A percentile compares a stretch with the other conserved stretches of the same genome.
Conservation (phyloP, 1,139 yeast genomes). For the Blastobotrys illinoisensis region DNA sequence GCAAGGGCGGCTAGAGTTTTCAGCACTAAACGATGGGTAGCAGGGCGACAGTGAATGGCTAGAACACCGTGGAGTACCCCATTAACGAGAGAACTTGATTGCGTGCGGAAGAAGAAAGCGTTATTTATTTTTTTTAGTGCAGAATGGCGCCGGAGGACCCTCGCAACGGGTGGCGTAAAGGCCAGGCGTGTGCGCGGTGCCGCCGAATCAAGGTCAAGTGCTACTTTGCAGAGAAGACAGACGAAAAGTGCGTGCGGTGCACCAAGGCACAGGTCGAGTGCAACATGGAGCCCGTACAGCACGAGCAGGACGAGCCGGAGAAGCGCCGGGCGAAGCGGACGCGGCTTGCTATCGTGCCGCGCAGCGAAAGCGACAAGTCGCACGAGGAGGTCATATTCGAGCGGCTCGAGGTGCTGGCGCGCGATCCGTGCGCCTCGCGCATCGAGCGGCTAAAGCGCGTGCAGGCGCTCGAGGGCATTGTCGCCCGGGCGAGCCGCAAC, state of each 20-base stretch:
- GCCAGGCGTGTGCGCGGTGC: slow-evolving; percentile 54
- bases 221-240: slow-evolving; percentile 45
- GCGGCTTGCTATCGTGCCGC: not conserved
- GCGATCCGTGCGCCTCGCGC: not conserved
- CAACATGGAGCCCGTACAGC: slow-evolving; percentile 23
- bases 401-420: not conserved
- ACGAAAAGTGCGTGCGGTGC: slow-evolving; percentile 45
- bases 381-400: not conserved
- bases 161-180: slow-evolving; percentile 36
- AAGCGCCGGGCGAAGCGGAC: not conserved
- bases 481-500: not conserved
- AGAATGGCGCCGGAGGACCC: slow-evolving; percentile 1
- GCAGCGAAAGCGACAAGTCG: not conserved
- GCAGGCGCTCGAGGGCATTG: not conserved
- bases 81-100: too few relatives aligned
- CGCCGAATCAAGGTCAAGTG: slow-evolving; percentile 52
- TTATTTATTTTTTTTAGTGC: too few relatives aligned
- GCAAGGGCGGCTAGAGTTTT: not conserved
- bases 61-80: not conserved
- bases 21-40: not conserved
- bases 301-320: slow-evolving; percentile 1
- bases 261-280: slow-evolving; percentile 42
- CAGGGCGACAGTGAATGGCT: not conserved
- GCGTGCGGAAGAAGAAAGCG: too few relatives aligned
- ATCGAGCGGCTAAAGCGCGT: not conserved